Base-by-base conservation (phyloP, 2,329 filamentous ascomycete genomes). In the Venturia nashicola region DNA sequence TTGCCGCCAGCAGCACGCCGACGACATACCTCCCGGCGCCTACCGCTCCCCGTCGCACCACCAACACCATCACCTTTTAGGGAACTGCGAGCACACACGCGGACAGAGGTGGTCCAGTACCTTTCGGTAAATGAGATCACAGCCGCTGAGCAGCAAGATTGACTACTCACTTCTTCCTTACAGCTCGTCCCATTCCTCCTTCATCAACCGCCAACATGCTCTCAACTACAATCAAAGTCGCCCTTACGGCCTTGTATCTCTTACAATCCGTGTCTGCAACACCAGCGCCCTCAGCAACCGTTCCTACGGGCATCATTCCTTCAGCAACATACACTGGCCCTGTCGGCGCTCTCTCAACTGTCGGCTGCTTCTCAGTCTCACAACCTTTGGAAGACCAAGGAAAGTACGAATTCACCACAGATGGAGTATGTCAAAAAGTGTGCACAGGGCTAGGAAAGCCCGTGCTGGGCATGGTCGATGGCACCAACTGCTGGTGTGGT, bases 401-500 rank as follows among this genome's bases (percentile, higher is more conserved):
- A 18, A 65, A 69, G 14, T 82, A 77, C 65, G 46, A 51, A 75
- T 72, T 36, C 86, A 78, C 69, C 83, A 85, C 78, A 67, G 73
- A 74, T 39, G 83, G 83, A 62, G 80, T 80, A 67, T 87, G 84
- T 68, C 79, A 82, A 67, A 68, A 74, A 23, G 72, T 76, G 66
- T 87, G 84, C 71, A 69, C 77, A 32, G 69, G 74, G 2, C 70
- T 74, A 0, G 70, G 77, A 8, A 79, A 81, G 43, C 68, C 80
- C 1, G 87, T 91, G 8, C 83, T 86, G 69, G 90, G 80, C 40
- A 76, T 89, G 55, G 83, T 80, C 8, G 79, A 80, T 20, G 83
- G 83, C 18, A 78, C 79, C 20, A 75, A 84, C 67, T 96, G 91
- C 76, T 89, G 80, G 70, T 96, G 91, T 70, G 91, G 91, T 65